These are phyloP conservation scores for Pterocarpus santalinus DNA, from an alignment of 306 rosid genomes.

Conservation along the genomic window DNA sequence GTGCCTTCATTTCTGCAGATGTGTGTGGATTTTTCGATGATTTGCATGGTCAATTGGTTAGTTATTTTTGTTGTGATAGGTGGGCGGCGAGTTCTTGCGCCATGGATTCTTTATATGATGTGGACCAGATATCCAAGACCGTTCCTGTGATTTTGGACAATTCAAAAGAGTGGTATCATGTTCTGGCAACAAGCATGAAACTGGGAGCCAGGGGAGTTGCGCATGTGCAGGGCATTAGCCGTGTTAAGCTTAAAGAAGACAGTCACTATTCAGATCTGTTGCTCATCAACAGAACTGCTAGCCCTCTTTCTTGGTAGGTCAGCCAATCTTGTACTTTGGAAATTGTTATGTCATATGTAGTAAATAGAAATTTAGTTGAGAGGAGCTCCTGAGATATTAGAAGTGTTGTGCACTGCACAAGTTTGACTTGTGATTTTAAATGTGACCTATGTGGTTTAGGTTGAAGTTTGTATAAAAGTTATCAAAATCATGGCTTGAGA, in stretches of 20 bases:
- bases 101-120: slow-evolving; percentile 89
- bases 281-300: slow-evolving; percentile 93
- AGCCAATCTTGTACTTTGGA: neutral
- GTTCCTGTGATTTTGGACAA: slow-evolving; percentile 88
- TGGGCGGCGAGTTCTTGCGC: slow-evolving; percentile 86
- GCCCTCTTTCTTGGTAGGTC: slow-evolving; percentile 86
- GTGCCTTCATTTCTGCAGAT: neutral
- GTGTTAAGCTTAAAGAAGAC: slow-evolving; percentile 69
- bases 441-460: slow-evolving; percentile 19
- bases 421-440: slow-evolving; percentile 4
- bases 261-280: slow-evolving; percentile 70
- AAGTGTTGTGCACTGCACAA: neutral
- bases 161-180: slow-evolving; percentile 86
- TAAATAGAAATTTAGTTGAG: slow-evolving; percentile 14
- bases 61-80: slow-evolving; percentile 60
- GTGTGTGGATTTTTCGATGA: neutral
- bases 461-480: slow-evolving; percentile 18
- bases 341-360: neutral
- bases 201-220: slow-evolving; percentile 80
- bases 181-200: slow-evolving; percentile 78
- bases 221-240: slow-evolving; percentile 70
- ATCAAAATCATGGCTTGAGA: slow-evolving; percentile 15
- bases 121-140: slow-evolving; percentile 72
- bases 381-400: slow-evolving; percentile 31
- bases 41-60: neutral